phyloP scores from a whole-genome alignment of 2,329 filamentous ascomycete genomes.

The Talaromyces sp. region DNA sequence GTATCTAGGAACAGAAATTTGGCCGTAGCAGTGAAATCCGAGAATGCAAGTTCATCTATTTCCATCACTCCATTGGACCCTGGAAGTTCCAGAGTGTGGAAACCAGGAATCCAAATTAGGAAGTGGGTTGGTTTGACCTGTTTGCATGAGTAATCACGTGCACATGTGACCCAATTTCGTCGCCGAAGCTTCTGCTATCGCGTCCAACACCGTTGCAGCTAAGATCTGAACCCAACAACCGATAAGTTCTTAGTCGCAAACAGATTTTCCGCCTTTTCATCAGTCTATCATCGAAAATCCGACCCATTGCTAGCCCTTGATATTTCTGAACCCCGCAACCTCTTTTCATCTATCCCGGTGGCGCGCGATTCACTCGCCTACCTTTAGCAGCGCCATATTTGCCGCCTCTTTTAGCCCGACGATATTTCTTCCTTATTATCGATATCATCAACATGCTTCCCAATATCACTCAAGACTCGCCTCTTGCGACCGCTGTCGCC shows the following conservation, averaged over 20 bases:
- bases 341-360: neutral
- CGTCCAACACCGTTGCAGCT: neutral
- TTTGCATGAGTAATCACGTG: neutral
- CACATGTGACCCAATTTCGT: neutral
- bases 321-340: neutral
- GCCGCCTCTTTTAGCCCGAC: constrained; percentile 4
- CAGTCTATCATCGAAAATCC: neutral
- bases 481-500: constrained; percentile 81
- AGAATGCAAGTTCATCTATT: too few relatives aligned
- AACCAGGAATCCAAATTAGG: neutral
- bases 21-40: too few relatives aligned
- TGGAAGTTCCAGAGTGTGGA: neutral
- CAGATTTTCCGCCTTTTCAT: neutral
- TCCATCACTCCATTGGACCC: too few relatives aligned
- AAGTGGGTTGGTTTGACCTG: neutral
- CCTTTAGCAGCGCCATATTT: neutral
- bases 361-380: neutral
- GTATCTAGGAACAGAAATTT: too few relatives aligned
- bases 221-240: neutral
- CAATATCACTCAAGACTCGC: constrained; percentile 77
- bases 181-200: constrained; percentile 4
- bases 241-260: neutral
- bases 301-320: neutral
- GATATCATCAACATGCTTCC: constrained; percentile 22
- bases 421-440: neutral